These are phyloP conservation scores for Pyricularia sp. DNA, from an alignment of 2,329 filamentous ascomycete genomes.

Conservation along the genomic window DNA sequence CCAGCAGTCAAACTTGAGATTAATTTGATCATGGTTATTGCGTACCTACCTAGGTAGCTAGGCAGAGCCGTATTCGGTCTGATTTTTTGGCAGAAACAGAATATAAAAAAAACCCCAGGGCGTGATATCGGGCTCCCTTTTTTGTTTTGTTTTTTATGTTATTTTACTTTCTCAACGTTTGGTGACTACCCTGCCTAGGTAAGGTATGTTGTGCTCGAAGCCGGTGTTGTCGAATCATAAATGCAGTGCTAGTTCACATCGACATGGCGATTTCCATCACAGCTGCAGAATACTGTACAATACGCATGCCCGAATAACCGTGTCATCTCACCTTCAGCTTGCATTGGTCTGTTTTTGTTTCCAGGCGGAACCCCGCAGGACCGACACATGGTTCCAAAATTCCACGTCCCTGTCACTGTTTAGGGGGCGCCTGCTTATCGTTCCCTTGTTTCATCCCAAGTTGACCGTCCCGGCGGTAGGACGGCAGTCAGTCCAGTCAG, in stretches of 20 bases:
- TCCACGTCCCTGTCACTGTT: background rate
- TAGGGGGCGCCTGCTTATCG: background rate
- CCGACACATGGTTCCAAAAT: background rate
- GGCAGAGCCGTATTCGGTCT: background rate
- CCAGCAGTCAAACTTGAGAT: background rate
- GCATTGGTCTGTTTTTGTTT: conserved; percentile 4
- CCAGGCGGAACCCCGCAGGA: conserved; percentile 3
- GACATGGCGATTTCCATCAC: background rate
- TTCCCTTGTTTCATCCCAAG: conserved; percentile 10
- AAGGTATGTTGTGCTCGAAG: background rate
- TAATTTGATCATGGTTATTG: background rate
- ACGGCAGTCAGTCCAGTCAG: background rate
- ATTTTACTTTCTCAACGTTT: background rate
- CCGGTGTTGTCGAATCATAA: background rate
- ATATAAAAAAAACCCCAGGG: too few relatives aligned
- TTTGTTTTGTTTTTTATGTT: background rate
- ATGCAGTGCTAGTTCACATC: background rate
- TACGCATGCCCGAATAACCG: background rate
- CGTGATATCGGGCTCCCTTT: background rate
- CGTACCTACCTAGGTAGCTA: background rate
- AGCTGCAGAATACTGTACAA: background rate
- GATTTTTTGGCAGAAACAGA: background rate
- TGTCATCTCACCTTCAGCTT: conserved; percentile 5
- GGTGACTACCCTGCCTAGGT: background rate
- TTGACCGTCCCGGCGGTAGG: background rate